Evolutionary conservation across 2,329 filamentous ascomycete species (phyloP).

Genomic region (Aureobasidium uvarum): DNA sequence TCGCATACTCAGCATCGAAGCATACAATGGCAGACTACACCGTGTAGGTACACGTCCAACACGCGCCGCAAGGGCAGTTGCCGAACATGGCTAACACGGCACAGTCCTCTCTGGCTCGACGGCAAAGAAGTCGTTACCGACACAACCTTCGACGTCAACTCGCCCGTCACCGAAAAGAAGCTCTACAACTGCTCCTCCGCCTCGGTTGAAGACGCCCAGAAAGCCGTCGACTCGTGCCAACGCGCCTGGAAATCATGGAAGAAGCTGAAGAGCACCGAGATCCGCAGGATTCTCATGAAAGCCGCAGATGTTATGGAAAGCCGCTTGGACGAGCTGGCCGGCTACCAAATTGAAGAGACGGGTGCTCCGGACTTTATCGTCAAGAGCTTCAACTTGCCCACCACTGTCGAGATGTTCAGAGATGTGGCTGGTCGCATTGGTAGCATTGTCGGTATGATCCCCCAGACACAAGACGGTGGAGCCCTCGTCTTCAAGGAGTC

Average conservation of each 20-base stretch:
- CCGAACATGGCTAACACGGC: neutral
- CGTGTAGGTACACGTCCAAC: neutral
- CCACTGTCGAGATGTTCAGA: conserved; percentile 47
- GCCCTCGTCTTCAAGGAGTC: conserved; percentile 72
- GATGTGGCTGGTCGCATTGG: conserved; percentile 54
- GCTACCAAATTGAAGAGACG: conserved; percentile 61
- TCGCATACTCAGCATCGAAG: neutral
- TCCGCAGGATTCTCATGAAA: conserved; percentile 68
- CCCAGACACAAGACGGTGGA: conserved; percentile 48
- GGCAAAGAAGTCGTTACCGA: conserved; percentile 50
- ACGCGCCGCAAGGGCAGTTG: too few species aligned
- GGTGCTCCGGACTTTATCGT: conserved; percentile 47
- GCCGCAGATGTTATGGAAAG: conserved; percentile 63
- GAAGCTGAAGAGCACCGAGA: conserved; percentile 57
- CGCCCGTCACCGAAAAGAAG: conserved; percentile 54
- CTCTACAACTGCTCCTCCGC: conserved; percentile 58
- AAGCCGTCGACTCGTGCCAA: conserved; percentile 61
- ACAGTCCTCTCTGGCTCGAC: conserved; percentile 49
- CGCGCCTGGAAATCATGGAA: conserved; percentile 69
- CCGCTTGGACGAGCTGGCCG: conserved; percentile 59
- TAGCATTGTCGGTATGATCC: conserved; percentile 51
- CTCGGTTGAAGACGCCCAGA: conserved; percentile 54
- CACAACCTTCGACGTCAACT: conserved; percentile 56
- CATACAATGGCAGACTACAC: conserved; percentile 24
- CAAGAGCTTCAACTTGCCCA: conserved; percentile 43